Percentiles rank a stretch among this genome's conserved stretches.
phyloP scores from a whole-genome alignment of 2,329 filamentous ascomycete genomes.

The Pseudogymnoascus sp. region DNA sequence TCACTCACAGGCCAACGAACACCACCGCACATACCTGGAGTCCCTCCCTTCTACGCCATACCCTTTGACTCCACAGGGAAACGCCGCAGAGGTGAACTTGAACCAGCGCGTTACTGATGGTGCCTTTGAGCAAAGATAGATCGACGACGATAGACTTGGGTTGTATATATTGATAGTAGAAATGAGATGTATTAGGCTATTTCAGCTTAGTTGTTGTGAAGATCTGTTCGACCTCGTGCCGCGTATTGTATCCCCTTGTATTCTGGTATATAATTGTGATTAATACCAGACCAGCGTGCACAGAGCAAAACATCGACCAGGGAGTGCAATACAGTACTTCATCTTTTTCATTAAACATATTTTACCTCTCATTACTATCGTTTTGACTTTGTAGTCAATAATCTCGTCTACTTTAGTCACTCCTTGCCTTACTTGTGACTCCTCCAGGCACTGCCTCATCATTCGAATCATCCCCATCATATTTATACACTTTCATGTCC shows the following conservation, averaged over 20 bases:
- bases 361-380: not conserved
- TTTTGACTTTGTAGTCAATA: conserved; percentile 1
- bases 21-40: conserved; percentile 78
- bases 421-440: not conserved
- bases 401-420: conserved; percentile 4
- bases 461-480: conserved; percentile 26
- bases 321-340: not conserved
- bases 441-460: not conserved
- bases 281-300: not conserved
- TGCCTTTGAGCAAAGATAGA: conserved; percentile 54
- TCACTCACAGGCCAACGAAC: conserved; percentile 69
- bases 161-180: conserved; percentile 6
- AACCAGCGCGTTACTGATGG: conserved; percentile 53
- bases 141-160: not conserved
- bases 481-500: conserved; percentile 73
- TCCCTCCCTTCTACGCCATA: conserved; percentile 75
- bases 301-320: not conserved
- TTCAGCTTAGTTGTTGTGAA: not conserved
- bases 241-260: not conserved
- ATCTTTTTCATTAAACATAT: not conserved
- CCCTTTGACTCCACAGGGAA: conserved; percentile 61
- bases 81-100: conserved; percentile 53
- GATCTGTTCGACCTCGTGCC: not conserved
- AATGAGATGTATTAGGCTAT: conserved; percentile 4
- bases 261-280: not conserved